These are phyloP conservation scores for Xerocomellus intermedius DNA, from an alignment of 768 basidiomycete species.

Conservation along the genomic window DNA sequence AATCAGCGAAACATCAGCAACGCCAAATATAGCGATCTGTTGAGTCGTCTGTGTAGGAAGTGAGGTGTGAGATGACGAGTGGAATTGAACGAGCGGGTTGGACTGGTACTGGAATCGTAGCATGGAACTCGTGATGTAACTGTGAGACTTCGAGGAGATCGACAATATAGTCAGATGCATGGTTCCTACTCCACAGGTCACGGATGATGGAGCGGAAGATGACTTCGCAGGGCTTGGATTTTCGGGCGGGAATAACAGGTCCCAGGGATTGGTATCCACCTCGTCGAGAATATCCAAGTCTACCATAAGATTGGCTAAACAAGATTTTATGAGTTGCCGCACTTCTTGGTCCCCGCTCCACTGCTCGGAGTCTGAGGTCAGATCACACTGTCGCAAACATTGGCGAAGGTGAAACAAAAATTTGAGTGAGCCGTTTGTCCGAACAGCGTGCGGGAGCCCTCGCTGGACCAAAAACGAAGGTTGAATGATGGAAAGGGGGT, in stretches of 20 bases:
- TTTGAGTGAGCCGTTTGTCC: conserved; percentile 69
- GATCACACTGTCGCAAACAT: conserved; percentile 48
- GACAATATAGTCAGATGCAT: conserved; percentile 22
- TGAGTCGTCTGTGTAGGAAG: conserved; percentile 10
- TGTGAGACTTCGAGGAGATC: conserved; percentile 20
- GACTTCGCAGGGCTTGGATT: conserved; percentile 5
- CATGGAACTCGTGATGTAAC: conserved; percentile 23
- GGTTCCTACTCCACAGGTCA: conserved; percentile 18
- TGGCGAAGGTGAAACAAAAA: conserved; percentile 74
- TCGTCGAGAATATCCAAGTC: conserved; percentile 45
- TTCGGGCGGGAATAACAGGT: conserved; percentile 22
- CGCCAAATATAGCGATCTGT: conserved; percentile 33
- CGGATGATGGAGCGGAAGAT: conserved; percentile 6
- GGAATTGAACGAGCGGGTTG: conserved; percentile 5
- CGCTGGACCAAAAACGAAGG: conserved; percentile 81
- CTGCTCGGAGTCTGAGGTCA: conserved; percentile 2
- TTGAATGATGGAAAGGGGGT: conserved; percentile 80
- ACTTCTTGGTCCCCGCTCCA: conserved; percentile 32
- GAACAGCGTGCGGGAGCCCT: conserved; percentile 64
- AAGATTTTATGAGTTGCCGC: conserved; percentile 37
- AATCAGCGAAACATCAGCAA: conserved; percentile 41
- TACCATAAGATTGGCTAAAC: conserved; percentile 36
- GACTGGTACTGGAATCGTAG: conserved; percentile 26
- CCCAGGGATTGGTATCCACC: conserved; percentile 16
- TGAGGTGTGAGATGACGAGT: conserved; percentile 17